phyloP scores from a whole-genome alignment of 2,329 filamentous ascomycete species.

The Paraconiothyrium sp. region DNA sequence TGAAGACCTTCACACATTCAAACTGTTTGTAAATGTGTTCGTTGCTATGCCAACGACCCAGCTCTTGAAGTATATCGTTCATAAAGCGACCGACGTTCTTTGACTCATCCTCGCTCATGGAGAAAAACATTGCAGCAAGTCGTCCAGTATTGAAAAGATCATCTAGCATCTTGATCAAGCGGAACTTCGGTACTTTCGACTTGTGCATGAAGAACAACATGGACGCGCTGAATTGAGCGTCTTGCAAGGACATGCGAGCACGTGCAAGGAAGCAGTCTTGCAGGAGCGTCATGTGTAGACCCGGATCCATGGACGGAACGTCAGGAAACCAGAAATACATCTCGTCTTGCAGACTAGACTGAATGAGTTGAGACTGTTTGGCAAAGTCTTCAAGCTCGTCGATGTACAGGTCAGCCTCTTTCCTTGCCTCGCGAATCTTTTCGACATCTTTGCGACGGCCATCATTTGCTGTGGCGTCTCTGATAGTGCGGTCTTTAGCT shows the following conservation, averaged over 20 bases:
- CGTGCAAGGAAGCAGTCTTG: slow-evolving; percentile 95
- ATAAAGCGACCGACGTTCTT: slow-evolving; percentile 94
- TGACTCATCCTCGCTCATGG: slow-evolving; percentile 88
- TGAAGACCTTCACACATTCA: slow-evolving; percentile 74
- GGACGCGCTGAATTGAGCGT: slow-evolving; percentile 88
- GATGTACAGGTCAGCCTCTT: slow-evolving; percentile 68
- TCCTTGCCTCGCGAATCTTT: slow-evolving; percentile 75
- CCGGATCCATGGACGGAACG: slow-evolving; percentile 65
- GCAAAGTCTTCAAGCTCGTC: slow-evolving; percentile 64
- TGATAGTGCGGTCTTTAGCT: slow-evolving; percentile 65
- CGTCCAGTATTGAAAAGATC: slow-evolving; percentile 85
- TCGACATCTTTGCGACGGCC: slow-evolving; percentile 73
- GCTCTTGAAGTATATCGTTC: slow-evolving; percentile 80
- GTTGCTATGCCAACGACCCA: slow-evolving; percentile 85
- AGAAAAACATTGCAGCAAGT: slow-evolving; percentile 83
- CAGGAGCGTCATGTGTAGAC: slow-evolving; percentile 81
- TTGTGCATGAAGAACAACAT: slow-evolving; percentile 89
- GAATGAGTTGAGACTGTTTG: slow-evolving; percentile 58
- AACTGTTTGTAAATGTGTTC: slow-evolving; percentile 81
- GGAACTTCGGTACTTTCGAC: slow-evolving; percentile 84
- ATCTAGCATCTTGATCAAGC: slow-evolving; percentile 83
- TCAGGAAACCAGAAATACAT: slow-evolving; percentile 81
- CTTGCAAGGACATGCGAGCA: slow-evolving; percentile 81
- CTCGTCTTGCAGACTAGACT: slow-evolving; percentile 74
- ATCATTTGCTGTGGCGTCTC: slow-evolving; percentile 62